Base-by-base conservation (phyloP, 768 basidiomycete species). In the Suillus sp. region DNA sequence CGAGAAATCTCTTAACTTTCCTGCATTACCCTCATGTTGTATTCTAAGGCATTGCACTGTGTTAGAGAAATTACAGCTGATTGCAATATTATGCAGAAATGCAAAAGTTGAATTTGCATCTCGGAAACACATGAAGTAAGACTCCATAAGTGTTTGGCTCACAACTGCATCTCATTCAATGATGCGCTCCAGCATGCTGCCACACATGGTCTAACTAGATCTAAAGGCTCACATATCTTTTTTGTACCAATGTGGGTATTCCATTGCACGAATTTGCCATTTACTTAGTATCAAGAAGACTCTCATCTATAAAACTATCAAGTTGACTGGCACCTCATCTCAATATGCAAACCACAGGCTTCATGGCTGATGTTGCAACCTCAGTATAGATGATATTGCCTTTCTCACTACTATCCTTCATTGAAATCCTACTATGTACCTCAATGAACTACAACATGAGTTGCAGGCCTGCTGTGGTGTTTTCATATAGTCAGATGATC, bases 201-300 rank as follows among this genome's bases (percentile, higher is more conserved):
- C 35, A n/a, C 27, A n/a, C 22, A 48, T 27, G 11, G 32, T 65
- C 16, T 62, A 61, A 42, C n/a, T 11, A n/a, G 62, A 68, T 48
- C 55, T 70, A 59, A 70, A 72, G 40, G 68, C 64, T 40, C 53
- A 58, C 20, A 68, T 72, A 34, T 66, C 68, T 10, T 32, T 66
- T 27, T 62, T 72, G n/a, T 59, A 65, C 63, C 16, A 64, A 20
- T 51, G 61, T 9, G 50, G 62, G 34, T 62, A 64, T 55, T 62
- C 27, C 22, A 51, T 70, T 27, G 56, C 65, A 59, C 61, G 65
- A 11, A 71, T 71, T 22, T 71, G 68, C 42, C n/a, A 54, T 11
- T 42, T 70, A 27, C 63, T 69, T n/a, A 62, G 65, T 27, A 64
- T 72, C 47, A 62, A 70, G 42, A 71, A 69, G 50, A 62, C 62